Base-by-base conservation (phyloP, 169 alveolate species). In the Eimeria praecox region DNA sequence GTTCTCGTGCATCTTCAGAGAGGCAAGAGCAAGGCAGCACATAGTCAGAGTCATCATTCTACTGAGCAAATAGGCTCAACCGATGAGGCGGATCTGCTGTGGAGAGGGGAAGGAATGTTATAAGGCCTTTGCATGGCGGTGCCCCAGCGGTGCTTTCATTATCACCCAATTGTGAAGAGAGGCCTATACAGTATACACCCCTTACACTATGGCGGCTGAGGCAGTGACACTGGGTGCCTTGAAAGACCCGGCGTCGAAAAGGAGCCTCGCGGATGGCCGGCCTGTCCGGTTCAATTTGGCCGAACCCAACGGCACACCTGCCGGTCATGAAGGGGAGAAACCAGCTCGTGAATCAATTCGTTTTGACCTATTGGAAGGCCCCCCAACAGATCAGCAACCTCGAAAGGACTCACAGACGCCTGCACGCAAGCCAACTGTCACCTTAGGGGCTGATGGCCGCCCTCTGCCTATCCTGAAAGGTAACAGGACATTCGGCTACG, bases 401-500 rank as follows among this genome's bases (percentile, higher is more conserved):
- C 38, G 42, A 77, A 59, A 33, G 40, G 93, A 52, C 33, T 40
- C 62, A 42, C 56, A 40, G 9, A 24, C 90, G 6, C 22, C 93
- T 35, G 46, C 59, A 62, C 22, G 59, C 40, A 86, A 86, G 59
- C 93, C 93, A 35, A 40, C 93, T 38, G 93, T 35, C 27, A 20
- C 30, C 40, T 18, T 86, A 24, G 93, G 93, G 49, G 80, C 82
- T 22, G 82, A 86, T 22, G 93, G 93, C 40, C 77, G 78, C 30
- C 93, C 93, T 46, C 82, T 86, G 2, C 80, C 93, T 14, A 86
- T 86, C 18, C 93, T 86, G 27, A 86, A 86, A 59, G 80, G 93
- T 4, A 40, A 40, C 80, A 54, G 80, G 93, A 42, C 49, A 4
- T 62, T 86, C 46, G 93, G 80, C 33, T 86, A 86, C 33, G 80